Evolutionary conservation across 2,329 filamentous ascomycete species (phyloP).

Genomic region (Ascocoryne sarcoides): DNA sequence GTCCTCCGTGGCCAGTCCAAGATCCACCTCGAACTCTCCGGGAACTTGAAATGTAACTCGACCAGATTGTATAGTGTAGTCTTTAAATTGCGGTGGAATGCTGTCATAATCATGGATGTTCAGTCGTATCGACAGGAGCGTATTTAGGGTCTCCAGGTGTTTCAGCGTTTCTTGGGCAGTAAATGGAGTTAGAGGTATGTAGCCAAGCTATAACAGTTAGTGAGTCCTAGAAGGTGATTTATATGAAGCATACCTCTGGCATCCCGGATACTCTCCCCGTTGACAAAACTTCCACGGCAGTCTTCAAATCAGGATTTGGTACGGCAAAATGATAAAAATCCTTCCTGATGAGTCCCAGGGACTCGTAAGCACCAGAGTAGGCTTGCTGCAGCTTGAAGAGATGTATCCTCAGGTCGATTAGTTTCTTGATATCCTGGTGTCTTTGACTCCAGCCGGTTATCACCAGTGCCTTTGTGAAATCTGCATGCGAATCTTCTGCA

Average conservation of each 20-base stretch:
- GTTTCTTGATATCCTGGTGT: conserved; percentile 67
- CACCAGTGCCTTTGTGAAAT: conserved; percentile 89
- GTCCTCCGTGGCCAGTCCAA: conserved; percentile 83
- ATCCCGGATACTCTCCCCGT: conserved; percentile 70
- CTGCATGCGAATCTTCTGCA: conserved; percentile 68
- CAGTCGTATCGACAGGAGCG: conserved; percentile 71
- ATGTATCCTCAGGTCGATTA: conserved; percentile 80
- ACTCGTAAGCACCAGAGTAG: conserved; percentile 61
- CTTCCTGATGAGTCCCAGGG: conserved; percentile 57
- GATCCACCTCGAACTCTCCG: conserved; percentile 84
- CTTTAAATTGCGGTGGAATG: conserved; percentile 64
- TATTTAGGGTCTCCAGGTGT: conserved; percentile 74
- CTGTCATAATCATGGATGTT: conserved; percentile 74
- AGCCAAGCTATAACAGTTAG: conserved; percentile 50
- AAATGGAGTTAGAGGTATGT: conserved; percentile 64
- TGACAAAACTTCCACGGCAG: conserved; percentile 75
- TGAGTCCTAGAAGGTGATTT: not conserved
- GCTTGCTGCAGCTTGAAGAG: conserved; percentile 53
- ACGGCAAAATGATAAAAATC: conserved; percentile 31
- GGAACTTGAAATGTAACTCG: conserved; percentile 79
- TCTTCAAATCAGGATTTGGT: conserved; percentile 84
- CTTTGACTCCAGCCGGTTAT: conserved; percentile 84
- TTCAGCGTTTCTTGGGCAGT: conserved; percentile 63
- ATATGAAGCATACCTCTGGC: conserved; percentile 54
- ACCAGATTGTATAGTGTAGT: conserved; percentile 75